These are phyloP conservation scores for Russula emetica DNA, from an alignment of 768 basidiomycete genomes.

Conservation along the genomic window DNA sequence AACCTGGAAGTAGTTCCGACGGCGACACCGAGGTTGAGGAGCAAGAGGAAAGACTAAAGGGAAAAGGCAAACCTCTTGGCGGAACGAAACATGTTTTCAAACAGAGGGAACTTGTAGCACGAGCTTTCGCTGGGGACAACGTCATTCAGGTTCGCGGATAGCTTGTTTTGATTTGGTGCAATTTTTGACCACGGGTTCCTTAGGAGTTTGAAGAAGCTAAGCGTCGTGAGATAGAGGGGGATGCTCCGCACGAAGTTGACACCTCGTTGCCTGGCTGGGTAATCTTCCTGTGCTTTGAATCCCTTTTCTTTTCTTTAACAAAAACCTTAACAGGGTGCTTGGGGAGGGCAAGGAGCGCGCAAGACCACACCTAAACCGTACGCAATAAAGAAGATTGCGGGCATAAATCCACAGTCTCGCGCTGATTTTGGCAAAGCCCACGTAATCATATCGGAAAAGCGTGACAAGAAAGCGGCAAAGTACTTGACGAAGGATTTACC, in stretches of 20 bases:
- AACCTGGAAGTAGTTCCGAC: constrained; percentile 42
- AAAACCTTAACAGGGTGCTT: constrained; percentile 61
- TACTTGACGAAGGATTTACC: constrained; percentile 90
- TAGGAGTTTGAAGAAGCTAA: constrained; percentile 88
- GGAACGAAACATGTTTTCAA: constrained; percentile 61
- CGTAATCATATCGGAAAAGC: constrained; percentile 93
- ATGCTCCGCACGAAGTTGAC: constrained; percentile 85
- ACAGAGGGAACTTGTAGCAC: constrained; percentile 88
- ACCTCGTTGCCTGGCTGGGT: constrained; percentile 96
- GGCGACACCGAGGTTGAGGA: constrained; percentile 64
- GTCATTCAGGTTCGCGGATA: constrained; percentile 68
- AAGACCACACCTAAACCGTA: constrained; percentile 59
- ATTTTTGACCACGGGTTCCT: constrained; percentile 5
- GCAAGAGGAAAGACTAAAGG: constrained; percentile 52
- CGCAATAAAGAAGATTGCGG: constrained; percentile 76
- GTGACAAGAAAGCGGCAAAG: constrained; percentile 89
- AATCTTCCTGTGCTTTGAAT: constrained; percentile 32
- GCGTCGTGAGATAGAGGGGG: constrained; percentile 71
- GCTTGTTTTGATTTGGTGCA: neutral
- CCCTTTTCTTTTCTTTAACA: neutral
- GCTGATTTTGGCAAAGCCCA: constrained; percentile 82
- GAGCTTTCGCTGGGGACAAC: constrained; percentile 96
- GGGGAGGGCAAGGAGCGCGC: constrained; percentile 78
- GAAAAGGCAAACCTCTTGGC: constrained; percentile 40
- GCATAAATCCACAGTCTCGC: constrained; percentile 72